Conservation (phyloP, 306 rosid species). For the Prosopis cineraria region DNA sequence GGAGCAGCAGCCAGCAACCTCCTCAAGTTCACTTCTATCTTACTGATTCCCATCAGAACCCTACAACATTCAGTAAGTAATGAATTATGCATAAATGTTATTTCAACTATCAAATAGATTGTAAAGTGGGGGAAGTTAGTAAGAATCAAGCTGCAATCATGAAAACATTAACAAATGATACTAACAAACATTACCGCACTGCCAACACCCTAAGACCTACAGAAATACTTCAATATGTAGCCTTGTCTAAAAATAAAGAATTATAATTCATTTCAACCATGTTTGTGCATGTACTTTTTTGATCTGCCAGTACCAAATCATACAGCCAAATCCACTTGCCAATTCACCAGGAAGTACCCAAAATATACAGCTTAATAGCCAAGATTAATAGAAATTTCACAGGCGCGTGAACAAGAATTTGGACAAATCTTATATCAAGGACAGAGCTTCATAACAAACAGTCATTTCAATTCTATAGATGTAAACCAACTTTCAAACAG, state of each 20-base stretch:
- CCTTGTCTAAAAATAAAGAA: not conserved
- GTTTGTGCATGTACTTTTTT: not conserved
- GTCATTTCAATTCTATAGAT: no score
- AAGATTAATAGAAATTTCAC: not conserved
- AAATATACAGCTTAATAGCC: not conserved
- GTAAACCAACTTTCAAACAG: no score
- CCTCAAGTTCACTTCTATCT: slow-evolving; percentile 83
- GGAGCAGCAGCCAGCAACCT: slow-evolving; percentile 89
- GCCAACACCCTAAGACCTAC: not conserved
- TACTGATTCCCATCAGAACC: slow-evolving; percentile 69
- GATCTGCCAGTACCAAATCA: not conserved
- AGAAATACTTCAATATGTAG: not conserved
- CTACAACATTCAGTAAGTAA: slow-evolving; percentile 32
- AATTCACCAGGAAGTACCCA: not conserved
- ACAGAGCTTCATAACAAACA: no score
- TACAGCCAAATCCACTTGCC: not conserved
- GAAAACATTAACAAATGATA: not conserved
- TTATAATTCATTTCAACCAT: not conserved
- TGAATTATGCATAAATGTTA: slow-evolving; percentile 1
- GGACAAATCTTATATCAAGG: not conserved
- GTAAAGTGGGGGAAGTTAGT: not conserved
- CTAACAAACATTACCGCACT: slow-evolving; percentile 5
- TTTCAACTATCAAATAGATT: not conserved
- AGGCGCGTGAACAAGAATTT: not conserved
- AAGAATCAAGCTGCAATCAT: not conserved